Percentiles rank a stretch among this genome's conserved stretches.
phyloP scores from a whole-genome alignment of 768 basidiomycete genomes.

The Collybia sp. region DNA sequence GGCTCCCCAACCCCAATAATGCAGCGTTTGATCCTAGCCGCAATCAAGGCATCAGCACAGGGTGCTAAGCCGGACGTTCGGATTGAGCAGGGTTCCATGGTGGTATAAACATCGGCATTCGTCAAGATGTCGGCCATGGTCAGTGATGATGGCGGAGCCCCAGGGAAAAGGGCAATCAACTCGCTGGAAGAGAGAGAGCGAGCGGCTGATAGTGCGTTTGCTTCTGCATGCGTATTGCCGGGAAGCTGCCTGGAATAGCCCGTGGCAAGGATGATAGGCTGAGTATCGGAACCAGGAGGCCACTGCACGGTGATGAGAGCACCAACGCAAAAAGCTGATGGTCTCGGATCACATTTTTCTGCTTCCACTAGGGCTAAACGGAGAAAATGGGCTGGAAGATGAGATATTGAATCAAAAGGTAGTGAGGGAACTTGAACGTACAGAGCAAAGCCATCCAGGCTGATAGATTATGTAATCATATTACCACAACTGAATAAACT shows the following conservation, averaged over 20 bases:
- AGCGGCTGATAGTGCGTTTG: slow-evolving; percentile 83
- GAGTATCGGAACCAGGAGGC: slow-evolving; percentile 28
- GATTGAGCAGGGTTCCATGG: slow-evolving; percentile 93
- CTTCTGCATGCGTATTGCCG: slow-evolving; percentile 97
- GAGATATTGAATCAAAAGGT: too few species aligned
- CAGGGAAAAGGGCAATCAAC: slow-evolving; percentile 40
- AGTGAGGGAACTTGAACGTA: neutral
- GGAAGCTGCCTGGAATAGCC: slow-evolving; percentile 89
- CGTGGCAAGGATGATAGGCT: slow-evolving; percentile 56
- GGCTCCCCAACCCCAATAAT: slow-evolving; percentile 91
- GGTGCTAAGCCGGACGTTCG: slow-evolving; percentile 83
- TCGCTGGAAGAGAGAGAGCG: slow-evolving; percentile 35
- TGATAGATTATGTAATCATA: slow-evolving; percentile 1
- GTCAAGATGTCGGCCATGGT: slow-evolving; percentile 46
- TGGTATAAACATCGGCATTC: slow-evolving; percentile 82
- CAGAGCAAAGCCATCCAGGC: neutral
- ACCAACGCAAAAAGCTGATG: slow-evolving; percentile 89
- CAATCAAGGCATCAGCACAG: slow-evolving; percentile 81
- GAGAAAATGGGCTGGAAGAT: slow-evolving; percentile 37
- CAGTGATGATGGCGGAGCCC: slow-evolving; percentile 19
- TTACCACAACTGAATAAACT: neutral
- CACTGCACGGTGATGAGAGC: slow-evolving; percentile 60
- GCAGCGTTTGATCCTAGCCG: slow-evolving; percentile 65
- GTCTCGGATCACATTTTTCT: slow-evolving; percentile 58
- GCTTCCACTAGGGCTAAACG: slow-evolving; percentile 69